Percentiles rank a stretch among this genome's conserved stretches.
phyloP scores from a whole-genome alignment of 129 eudicot species.

The Flaveria brownii region DNA sequence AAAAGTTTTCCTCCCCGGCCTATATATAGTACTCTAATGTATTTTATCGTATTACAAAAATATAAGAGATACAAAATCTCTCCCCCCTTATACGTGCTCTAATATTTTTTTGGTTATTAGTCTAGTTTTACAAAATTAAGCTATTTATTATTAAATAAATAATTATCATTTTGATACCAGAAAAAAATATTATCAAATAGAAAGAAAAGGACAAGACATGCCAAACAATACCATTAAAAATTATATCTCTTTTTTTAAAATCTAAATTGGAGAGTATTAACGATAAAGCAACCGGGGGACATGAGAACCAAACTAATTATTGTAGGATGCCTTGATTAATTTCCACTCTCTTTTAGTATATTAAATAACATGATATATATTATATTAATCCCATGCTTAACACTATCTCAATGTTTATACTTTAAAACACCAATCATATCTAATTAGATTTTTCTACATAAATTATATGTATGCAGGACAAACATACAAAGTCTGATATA shows the following conservation, averaged over 20 bases:
- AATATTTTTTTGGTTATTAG: too few relatives aligned
- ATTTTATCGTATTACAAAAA: too few relatives aligned
- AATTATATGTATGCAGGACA: neutral
- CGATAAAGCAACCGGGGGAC: conserved; percentile 22
- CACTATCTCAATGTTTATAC: conserved; percentile 4
- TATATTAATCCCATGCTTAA: conserved; percentile 20
- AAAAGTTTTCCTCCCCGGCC: too few relatives aligned
- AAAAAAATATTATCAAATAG: neutral
- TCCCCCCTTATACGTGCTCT: too few relatives aligned
- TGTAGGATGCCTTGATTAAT: conserved; percentile 22
- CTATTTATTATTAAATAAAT: neutral
- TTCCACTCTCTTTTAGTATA: conserved; percentile 15
- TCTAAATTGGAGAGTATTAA: neutral
- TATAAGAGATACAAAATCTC: too few relatives aligned
- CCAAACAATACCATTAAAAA: conserved; percentile 5
- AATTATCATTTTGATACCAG: neutral
- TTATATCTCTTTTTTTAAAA: neutral
- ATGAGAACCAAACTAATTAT: conserved; percentile 22
- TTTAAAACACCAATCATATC: neutral
- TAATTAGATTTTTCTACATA: neutral
- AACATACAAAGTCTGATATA: neutral
- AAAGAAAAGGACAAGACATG: conserved; percentile 23
- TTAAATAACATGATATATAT: conserved; percentile 2
- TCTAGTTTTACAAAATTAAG: too few relatives aligned
- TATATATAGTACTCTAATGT: too few relatives aligned